Evolutionary conservation across 1,139 yeast genomes (phyloP).

Genomic region (Zygosaccharomyces pseudobailii): DNA sequence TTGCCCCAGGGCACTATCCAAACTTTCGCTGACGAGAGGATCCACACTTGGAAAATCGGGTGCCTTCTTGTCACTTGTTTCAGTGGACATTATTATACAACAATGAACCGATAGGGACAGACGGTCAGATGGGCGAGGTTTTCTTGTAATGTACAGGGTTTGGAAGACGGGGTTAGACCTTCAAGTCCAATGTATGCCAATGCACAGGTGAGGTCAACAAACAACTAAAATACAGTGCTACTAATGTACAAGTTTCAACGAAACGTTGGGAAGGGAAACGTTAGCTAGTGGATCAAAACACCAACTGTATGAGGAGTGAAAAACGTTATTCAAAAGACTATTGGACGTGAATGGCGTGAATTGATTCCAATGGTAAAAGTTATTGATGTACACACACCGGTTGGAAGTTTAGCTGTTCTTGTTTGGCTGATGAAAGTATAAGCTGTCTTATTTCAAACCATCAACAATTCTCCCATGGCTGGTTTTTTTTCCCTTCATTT

Average conservation of each 20-base stretch:
- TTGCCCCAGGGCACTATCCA: constrained; percentile 32
- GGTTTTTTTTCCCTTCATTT: background rate
- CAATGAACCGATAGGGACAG: background rate
- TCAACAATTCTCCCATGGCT: background rate
- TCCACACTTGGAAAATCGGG: constrained; percentile 8
- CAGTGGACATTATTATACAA: constrained; percentile 9
- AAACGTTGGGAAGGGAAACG: constrained; percentile 1
- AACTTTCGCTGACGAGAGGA: constrained; percentile 23
- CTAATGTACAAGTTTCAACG: constrained; percentile 12
- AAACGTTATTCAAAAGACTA: background rate
- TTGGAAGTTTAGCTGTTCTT: background rate
- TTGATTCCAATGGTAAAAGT: background rate
- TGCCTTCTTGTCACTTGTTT: constrained; percentile 4
- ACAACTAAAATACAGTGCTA: constrained; percentile 6
- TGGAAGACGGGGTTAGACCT: background rate
- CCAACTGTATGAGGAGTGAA: background rate
- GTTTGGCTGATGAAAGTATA: background rate
- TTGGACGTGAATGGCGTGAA: background rate
- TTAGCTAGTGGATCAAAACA: background rate
- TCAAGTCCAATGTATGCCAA: constrained; percentile 3
- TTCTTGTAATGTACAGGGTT: constrained; percentile 8
- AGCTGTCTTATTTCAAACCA: background rate
- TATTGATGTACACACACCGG: background rate
- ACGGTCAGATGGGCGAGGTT: background rate
- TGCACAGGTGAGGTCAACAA: constrained; percentile 5